A percentile compares a stretch with the other conserved stretches of the same genome.
Evolutionary conservation across 2,329 filamentous ascomycete genomes (phyloP).

Genomic region (Fusarium verticillioides): DNA sequence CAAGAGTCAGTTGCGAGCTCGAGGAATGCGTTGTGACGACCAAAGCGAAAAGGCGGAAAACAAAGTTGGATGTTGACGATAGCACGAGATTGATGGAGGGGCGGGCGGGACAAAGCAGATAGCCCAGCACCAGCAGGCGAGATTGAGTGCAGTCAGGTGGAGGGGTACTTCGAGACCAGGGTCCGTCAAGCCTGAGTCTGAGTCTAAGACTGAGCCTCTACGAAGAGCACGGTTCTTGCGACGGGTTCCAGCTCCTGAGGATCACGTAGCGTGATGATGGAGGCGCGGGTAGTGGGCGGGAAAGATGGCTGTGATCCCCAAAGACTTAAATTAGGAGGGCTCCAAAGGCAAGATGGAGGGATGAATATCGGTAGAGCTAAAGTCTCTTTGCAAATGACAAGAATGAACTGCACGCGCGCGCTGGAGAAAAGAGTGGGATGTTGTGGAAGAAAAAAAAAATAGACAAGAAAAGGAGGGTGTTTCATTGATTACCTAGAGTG

Average conservation of each 20-base stretch:
- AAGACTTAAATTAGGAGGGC: conserved; percentile 39
- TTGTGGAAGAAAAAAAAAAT: conserved; percentile 27
- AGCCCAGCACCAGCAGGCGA: conserved; percentile 22
- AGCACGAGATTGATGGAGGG: conserved; percentile 41
- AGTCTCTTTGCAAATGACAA: not conserved
- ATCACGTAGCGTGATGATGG: conserved; percentile 39
- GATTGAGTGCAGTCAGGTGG: conserved; percentile 43
- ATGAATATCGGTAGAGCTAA: conserved; percentile 4
- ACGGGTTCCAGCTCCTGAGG: conserved; percentile 12
- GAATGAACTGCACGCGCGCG: conserved; percentile 8
- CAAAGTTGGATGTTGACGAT: conserved; percentile 34
- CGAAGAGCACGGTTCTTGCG: conserved; percentile 35
- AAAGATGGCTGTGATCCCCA: conserved; percentile 41
- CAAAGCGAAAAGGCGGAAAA: conserved; percentile 33
- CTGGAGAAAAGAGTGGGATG: conserved; percentile 30
- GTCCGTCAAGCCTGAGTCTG: conserved; percentile 22
- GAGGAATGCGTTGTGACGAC: conserved; percentile 39
- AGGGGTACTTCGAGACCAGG: conserved; percentile 36
- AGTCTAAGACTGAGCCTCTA: conserved; percentile 20
- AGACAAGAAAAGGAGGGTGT: conserved; percentile 31
- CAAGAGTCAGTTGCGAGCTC: conserved; percentile 14
- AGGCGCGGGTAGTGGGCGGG: conserved; percentile 42
- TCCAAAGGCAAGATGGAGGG: conserved; percentile 29
- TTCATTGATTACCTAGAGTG: conserved; percentile 28
- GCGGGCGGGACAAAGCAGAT: conserved; percentile 32